These are phyloP conservation scores for Zymoseptoria passerinii DNA, from an alignment of 2,329 filamentous ascomycete species.

Conservation along the genomic window DNA sequence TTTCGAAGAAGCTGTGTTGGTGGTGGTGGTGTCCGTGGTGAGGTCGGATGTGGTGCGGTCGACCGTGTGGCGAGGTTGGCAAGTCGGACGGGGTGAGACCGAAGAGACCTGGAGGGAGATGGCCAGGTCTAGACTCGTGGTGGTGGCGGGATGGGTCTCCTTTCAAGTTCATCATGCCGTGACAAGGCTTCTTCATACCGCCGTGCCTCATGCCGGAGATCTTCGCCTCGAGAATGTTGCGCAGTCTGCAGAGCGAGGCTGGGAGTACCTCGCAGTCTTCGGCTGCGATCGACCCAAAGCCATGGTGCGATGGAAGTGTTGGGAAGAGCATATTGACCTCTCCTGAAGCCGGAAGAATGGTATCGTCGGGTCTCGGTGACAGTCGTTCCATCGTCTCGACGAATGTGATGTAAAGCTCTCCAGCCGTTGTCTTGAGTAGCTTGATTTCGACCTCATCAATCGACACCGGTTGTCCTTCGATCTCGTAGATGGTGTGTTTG, in stretches of 20 bases:
- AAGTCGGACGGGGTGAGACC: slow-evolving; percentile 22
- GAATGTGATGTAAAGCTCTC: slow-evolving; percentile 48
- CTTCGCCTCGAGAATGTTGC: slow-evolving; percentile 42
- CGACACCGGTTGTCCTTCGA: slow-evolving; percentile 44
- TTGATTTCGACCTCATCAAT: slow-evolving; percentile 51
- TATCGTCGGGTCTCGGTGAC: slow-evolving; percentile 5
- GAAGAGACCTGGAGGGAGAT: background rate
- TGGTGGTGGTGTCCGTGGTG: slow-evolving; percentile 30
- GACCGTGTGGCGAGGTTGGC: slow-evolving; percentile 21
- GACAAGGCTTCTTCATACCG: slow-evolving; percentile 17
- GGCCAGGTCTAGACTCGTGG: slow-evolving; percentile 4
- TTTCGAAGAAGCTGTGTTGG: slow-evolving; percentile 35
- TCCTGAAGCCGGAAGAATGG: background rate
- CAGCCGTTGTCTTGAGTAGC: slow-evolving; percentile 51
- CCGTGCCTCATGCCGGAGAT: slow-evolving; percentile 36
- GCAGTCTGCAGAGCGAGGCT: slow-evolving; percentile 49
- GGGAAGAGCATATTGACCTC: slow-evolving; percentile 28
- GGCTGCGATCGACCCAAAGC: slow-evolving; percentile 11
- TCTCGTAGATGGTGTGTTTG: slow-evolving; percentile 52
- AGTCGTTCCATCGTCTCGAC: slow-evolving; percentile 3
- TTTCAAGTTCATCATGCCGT: slow-evolving; percentile 10
- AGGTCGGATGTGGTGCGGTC: slow-evolving; percentile 29
- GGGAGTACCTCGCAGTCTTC: slow-evolving; percentile 32
- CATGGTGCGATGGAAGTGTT: slow-evolving; percentile 11
- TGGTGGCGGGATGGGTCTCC: slow-evolving; percentile 24